Conservation (phyloP, 352 stramenopile species). For the Phytopythium delawarense region DNA sequence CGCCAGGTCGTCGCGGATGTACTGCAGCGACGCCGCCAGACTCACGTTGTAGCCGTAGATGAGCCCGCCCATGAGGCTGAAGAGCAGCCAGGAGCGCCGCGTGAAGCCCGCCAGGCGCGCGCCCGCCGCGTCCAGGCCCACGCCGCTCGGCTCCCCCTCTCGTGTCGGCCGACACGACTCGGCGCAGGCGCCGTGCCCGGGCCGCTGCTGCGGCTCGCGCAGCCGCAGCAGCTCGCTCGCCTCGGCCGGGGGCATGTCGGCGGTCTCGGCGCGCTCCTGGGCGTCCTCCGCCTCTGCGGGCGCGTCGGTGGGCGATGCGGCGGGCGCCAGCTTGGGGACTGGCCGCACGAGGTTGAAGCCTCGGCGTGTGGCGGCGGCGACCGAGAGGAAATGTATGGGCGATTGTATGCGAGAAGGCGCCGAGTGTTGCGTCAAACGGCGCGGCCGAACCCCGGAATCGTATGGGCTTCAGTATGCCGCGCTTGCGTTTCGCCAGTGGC, state of each 20-base stretch:
- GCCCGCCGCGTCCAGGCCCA: slow-evolving; percentile 11
- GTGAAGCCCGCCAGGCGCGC: slow-evolving; percentile 18
- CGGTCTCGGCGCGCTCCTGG: background rate
- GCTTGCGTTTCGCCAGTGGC: slow-evolving; percentile 4
- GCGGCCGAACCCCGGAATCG: background rate
- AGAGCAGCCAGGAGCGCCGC: slow-evolving; percentile 66
- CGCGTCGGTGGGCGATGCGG: background rate
- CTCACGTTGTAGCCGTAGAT: slow-evolving; percentile 90
- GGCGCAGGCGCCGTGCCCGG: background rate
- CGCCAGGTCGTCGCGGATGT: slow-evolving; percentile 68
- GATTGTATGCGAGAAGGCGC: background rate
- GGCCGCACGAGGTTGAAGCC: background rate
- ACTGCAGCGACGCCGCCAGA: slow-evolving; percentile 73
- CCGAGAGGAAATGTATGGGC: background rate
- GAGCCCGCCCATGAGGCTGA: slow-evolving; percentile 77
- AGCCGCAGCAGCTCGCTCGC: slow-evolving; percentile 61
- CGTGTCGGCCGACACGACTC: background rate
- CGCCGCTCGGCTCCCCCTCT: background rate
- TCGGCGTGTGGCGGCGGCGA: background rate
- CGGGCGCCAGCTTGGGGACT: background rate
- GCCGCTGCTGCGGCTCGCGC: slow-evolving; percentile 24
- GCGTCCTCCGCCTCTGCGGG: background rate
- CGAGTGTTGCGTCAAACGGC: background rate
- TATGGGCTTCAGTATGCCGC: background rate
- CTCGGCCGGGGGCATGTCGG: slow-evolving; percentile 33